A percentile compares a stretch with the other conserved stretches of the same genome.
These are phyloP conservation scores for Trichoderma sp. DNA, from an alignment of 2,329 filamentous ascomycete genomes.

Conservation along the genomic window DNA sequence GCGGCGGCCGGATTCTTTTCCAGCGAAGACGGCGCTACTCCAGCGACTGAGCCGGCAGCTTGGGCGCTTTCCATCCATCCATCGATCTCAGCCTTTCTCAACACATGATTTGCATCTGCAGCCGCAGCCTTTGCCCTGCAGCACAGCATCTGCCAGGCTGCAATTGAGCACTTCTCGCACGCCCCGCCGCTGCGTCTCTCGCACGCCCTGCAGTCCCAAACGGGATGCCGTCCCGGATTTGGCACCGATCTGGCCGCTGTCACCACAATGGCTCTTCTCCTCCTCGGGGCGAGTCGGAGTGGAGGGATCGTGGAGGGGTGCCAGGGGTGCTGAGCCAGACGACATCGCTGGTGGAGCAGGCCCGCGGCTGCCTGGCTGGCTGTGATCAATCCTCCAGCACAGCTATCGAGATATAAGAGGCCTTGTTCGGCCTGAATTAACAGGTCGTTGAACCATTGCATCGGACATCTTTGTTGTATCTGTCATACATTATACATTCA, in stretches of 20 bases:
- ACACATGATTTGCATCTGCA: conserved; percentile 8
- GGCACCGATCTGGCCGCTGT: conserved; percentile 1
- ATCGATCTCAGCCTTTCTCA: conserved; percentile 8
- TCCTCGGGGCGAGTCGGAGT: not conserved
- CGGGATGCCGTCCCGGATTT: not conserved
- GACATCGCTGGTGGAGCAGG: conserved; percentile 18
- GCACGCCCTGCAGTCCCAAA: not conserved
- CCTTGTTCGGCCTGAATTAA: conserved; percentile 20
- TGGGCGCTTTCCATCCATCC: not conserved
- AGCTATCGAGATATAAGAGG: conserved; percentile 21
- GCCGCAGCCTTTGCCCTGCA: not conserved
- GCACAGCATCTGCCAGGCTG: not conserved
- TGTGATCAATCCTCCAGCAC: conserved; percentile 19
- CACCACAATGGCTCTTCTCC: conserved; percentile 4
- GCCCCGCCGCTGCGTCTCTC: not conserved
- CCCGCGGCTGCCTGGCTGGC: conserved; percentile 22
- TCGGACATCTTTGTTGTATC: not conserved
- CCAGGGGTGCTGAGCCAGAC: not conserved
- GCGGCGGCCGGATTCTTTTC: not conserved
- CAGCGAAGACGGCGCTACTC: not conserved
- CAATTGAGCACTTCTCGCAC: not conserved
- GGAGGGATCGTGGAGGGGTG: conserved; percentile 5
- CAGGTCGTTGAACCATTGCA: not conserved
- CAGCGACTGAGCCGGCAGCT: not conserved
- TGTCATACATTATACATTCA: not conserved